phyloP scores from a whole-genome alignment of 352 stramenopile species.

The Lagenidium giganteum region DNA sequence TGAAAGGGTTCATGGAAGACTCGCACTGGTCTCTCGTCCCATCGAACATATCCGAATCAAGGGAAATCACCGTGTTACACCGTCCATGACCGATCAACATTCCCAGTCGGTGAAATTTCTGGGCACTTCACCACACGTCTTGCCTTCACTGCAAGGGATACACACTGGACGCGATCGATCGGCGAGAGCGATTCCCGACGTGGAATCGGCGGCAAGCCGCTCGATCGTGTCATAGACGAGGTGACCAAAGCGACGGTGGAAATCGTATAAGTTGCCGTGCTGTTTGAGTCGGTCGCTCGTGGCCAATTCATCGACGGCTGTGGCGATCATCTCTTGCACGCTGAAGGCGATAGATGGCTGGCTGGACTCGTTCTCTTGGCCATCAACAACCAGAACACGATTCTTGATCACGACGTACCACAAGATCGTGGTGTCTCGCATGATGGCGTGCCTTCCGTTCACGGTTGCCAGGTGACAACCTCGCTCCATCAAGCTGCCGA shows the following conservation, averaged over 20 bases:
- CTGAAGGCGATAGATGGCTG: too few species aligned
- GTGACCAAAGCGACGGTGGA: constrained; percentile 7
- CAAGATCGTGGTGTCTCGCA: background rate
- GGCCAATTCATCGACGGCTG: too few species aligned
- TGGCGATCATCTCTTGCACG: too few species aligned
- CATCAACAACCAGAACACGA: constrained; percentile 1
- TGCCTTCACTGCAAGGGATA: constrained; percentile 1
- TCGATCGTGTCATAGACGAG: constrained; percentile 7
- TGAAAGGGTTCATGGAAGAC: too few species aligned
- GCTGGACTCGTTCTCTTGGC: background rate
- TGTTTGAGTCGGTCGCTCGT: too few species aligned
- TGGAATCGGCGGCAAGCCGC: background rate
- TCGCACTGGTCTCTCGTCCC: too few species aligned
- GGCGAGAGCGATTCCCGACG: constrained; percentile 4
- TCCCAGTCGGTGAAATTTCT: too few species aligned
- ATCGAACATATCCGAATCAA: too few species aligned
- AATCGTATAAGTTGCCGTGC: constrained; percentile 4
- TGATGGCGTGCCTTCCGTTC: background rate
- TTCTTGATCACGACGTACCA: constrained; percentile 1
- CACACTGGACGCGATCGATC: background rate
- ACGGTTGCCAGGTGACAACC: background rate
- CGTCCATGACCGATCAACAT: too few species aligned
- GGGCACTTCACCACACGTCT: too few species aligned
- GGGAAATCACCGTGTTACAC: too few species aligned
- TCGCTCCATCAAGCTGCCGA: background rate